Conservation (phyloP, 257 asterid species). For the Datura wrightii region DNA sequence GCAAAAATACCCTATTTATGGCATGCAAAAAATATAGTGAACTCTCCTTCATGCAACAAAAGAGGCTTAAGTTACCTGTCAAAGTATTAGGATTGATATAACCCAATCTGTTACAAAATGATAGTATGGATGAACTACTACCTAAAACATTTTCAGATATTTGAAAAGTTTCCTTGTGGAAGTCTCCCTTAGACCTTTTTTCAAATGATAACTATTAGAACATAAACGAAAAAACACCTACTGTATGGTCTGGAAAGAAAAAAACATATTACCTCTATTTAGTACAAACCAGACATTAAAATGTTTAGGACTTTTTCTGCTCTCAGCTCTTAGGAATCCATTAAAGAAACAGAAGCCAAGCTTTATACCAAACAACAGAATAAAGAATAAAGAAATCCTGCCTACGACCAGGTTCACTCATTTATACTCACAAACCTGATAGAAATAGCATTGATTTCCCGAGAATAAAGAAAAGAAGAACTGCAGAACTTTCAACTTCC, state of each 20-base stretch:
- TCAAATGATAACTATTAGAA: neutral
- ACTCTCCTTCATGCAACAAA: conserved; percentile 17
- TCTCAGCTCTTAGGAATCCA: neutral
- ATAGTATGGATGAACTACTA: neutral
- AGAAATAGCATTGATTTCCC: neutral
- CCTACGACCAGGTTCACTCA: neutral
- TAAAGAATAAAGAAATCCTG: too few relatives aligned
- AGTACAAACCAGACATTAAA: neutral
- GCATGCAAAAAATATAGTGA: neutral
- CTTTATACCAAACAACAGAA: conserved; percentile 12
- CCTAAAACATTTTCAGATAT: neutral
- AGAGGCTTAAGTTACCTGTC: neutral
- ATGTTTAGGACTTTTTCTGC: neutral
- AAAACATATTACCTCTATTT: conserved; percentile 17
- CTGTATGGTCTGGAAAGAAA: neutral
- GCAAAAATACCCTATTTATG: neutral
- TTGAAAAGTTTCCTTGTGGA: neutral
- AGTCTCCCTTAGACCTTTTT: neutral
- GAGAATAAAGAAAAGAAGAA: conserved; percentile 4
- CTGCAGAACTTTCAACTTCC: neutral
- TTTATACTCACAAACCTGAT: neutral
- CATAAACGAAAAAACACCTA: neutral
- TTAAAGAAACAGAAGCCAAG: neutral
- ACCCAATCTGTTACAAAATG: neutral
- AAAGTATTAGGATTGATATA: conserved; percentile 1